Conservation (phyloP, 2,329 filamentous ascomycete genomes). For the Aspergillus brunneoviolaceus region DNA sequence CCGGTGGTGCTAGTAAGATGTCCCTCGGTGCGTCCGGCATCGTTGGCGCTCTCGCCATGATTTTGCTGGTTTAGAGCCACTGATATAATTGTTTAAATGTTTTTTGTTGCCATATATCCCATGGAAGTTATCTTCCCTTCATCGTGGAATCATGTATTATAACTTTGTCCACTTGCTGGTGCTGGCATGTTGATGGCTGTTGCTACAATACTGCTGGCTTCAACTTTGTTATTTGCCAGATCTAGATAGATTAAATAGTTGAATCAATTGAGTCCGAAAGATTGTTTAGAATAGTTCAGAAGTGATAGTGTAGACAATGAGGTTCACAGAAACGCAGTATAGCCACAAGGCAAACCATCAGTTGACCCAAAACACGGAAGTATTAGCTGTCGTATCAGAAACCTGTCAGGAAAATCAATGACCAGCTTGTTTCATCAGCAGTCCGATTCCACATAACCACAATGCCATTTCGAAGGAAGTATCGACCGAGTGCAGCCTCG, state of each 20-base stretch:
- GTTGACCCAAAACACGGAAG: no score
- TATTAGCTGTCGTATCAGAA: no score
- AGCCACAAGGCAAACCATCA: no score
- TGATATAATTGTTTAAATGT: background rate
- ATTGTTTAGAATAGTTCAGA: background rate
- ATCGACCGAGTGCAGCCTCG: no score
- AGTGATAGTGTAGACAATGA: no score
- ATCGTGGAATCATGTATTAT: constrained; percentile 2
- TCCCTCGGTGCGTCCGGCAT: constrained; percentile 18
- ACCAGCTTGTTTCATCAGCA: no score
- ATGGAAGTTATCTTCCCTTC: background rate
- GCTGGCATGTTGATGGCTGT: background rate
- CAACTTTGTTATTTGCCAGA: background rate
- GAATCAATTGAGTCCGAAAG: no score
- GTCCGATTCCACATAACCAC: no score
- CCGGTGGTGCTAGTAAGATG: constrained; percentile 22
- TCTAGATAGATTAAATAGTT: background rate
- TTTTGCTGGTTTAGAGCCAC: constrained; percentile 16
- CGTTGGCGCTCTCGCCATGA: constrained; percentile 17
- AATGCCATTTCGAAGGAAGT: no score
- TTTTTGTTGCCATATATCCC: constrained; percentile 1
- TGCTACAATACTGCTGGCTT: background rate
- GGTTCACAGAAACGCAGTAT: no score
- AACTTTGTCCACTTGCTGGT: background rate
- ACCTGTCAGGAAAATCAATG: no score